phyloP scores from a whole-genome alignment of 768 basidiomycete genomes.

The Mycena rebaudengoi region DNA sequence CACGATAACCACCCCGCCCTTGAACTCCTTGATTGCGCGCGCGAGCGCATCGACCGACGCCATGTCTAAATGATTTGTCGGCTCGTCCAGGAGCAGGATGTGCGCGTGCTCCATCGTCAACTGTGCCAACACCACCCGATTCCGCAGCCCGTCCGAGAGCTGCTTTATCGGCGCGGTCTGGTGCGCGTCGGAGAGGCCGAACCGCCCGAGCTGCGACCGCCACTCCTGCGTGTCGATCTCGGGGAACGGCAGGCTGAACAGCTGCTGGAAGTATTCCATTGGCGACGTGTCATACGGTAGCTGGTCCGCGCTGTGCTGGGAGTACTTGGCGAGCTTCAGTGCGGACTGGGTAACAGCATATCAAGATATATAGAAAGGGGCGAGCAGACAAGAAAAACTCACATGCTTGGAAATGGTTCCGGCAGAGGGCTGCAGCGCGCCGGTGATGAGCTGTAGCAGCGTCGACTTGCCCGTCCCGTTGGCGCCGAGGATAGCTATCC shows the following conservation, averaged over 20 bases:
- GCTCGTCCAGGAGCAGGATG: constrained; percentile 91
- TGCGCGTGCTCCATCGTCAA: constrained; percentile 98
- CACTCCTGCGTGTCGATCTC: constrained; percentile 95
- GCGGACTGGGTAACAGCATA: constrained; percentile 46
- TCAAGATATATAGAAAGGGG: neutral
- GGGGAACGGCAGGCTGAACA: constrained; percentile 86
- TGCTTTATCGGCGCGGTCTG: constrained; percentile 95
- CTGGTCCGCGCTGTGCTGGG: constrained; percentile 98
- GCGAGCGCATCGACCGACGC: constrained; percentile 97
- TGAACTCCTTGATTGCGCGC: constrained; percentile 93
- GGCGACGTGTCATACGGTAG: constrained; percentile 92
- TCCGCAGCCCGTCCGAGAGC: constrained; percentile 94
- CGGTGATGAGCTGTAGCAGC: constrained; percentile 89
- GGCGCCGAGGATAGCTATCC: constrained; percentile 94
- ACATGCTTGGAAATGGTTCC: constrained; percentile 90
- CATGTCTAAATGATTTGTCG: constrained; percentile 99
- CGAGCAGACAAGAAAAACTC: neutral
- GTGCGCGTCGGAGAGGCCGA: constrained; percentile 93
- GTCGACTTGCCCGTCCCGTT: constrained; percentile 97
- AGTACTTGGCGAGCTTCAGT: constrained; percentile 97
- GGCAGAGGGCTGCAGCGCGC: constrained; percentile 77
- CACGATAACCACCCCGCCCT: constrained; percentile 98
- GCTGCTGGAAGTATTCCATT: constrained; percentile 90
- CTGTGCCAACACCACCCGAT: constrained; percentile 97
- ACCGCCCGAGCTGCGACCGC: constrained; percentile 94